These are phyloP conservation scores for Hibiscus mutabilis DNA, from an alignment of 345 rosid genomes.

Conservation along the genomic window DNA sequence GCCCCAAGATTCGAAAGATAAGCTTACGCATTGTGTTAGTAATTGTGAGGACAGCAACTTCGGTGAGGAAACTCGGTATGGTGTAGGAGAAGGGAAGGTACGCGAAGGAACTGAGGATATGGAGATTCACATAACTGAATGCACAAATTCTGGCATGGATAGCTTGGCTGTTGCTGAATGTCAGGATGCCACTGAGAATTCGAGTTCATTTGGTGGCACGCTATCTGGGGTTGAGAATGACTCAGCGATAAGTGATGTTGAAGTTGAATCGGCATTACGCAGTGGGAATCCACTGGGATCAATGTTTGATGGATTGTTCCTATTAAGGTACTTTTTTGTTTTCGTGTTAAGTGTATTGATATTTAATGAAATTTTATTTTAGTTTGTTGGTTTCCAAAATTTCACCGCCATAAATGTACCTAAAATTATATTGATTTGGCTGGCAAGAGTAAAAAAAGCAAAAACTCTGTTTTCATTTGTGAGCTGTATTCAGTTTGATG, in stretches of 20 bases:
- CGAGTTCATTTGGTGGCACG: conserved; percentile 72
- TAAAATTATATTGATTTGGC: not conserved
- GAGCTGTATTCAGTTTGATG: not conserved
- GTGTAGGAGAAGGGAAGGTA: conserved; percentile 8
- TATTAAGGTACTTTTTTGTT: conserved; percentile 35
- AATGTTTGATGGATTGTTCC: conserved; percentile 19
- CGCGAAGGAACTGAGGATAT: conserved; percentile 19
- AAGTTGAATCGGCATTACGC: conserved; percentile 51
- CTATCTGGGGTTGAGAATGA: conserved; percentile 36
- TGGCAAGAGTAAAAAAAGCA: not conserved
- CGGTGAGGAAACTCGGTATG: conserved; percentile 17
- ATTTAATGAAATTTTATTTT: not conserved
- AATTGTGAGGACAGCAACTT: not conserved
- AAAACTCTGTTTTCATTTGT: not conserved
- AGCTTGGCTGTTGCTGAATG: conserved; percentile 21
- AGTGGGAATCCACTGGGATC: conserved; percentile 20
- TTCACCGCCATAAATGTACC: not conserved
- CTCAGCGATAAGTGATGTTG: conserved; percentile 42
- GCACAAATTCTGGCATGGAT: conserved; percentile 8
- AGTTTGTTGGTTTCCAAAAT: not conserved
- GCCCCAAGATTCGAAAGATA: conserved; percentile 24
- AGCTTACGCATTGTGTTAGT: conserved; percentile 14
- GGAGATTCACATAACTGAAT: conserved; percentile 49
- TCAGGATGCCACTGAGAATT: conserved; percentile 52
- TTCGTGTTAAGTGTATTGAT: not conserved